These are phyloP conservation scores for Houttuynia cordata DNA, from an alignment of 164 flowering plant species.

Conservation along the genomic window DNA sequence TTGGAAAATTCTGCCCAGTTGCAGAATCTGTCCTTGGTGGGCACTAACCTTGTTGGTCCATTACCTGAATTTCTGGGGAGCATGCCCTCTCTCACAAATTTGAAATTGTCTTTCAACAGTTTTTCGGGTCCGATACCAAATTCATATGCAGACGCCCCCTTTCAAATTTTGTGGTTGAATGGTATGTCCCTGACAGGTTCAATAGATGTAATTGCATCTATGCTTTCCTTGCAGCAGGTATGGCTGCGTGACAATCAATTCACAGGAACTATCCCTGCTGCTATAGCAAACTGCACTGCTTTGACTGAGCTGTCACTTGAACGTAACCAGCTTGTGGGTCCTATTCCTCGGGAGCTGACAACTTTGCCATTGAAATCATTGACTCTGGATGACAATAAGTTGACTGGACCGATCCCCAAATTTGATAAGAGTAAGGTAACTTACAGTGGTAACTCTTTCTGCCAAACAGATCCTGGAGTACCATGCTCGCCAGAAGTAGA, in stretches of 20 bases:
- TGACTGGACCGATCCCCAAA: slow-evolving; percentile 58
- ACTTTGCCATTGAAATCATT: slow-evolving; percentile 25
- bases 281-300: slow-evolving; percentile 31
- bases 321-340: slow-evolving; percentile 52
- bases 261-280: slow-evolving; percentile 56
- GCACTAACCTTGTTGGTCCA: slow-evolving; percentile 41
- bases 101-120: slow-evolving; percentile 38
- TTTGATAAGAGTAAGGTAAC: slow-evolving; percentile 19
- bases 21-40: slow-evolving; percentile 31
- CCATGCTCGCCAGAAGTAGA: slow-evolving; percentile 47
- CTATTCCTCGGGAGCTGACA: slow-evolving; percentile 44
- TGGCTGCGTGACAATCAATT: slow-evolving; percentile 15
- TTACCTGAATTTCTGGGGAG: slow-evolving; percentile 53
- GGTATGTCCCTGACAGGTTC: slow-evolving; percentile 14
- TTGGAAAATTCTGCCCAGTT: slow-evolving; percentile 37
- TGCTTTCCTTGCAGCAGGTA: slow-evolving; percentile 1
- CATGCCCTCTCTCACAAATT: slow-evolving; percentile 27
- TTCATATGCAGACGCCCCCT: slow-evolving; percentile 26
- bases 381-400: slow-evolving; percentile 40
- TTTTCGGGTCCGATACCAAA: slow-evolving; percentile 48
- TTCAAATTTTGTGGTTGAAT: slow-evolving; percentile 4
- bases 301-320: slow-evolving; percentile 52
- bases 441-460: slow-evolving; percentile 31
- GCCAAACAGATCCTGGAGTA: slow-evolving; percentile 39
- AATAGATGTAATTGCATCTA: background rate